Evolutionary conservation across 306 rosid genomes (phyloP), one percentile per base, ranked within the genome.

Genomic region (Begonia loranthoides): DNA sequence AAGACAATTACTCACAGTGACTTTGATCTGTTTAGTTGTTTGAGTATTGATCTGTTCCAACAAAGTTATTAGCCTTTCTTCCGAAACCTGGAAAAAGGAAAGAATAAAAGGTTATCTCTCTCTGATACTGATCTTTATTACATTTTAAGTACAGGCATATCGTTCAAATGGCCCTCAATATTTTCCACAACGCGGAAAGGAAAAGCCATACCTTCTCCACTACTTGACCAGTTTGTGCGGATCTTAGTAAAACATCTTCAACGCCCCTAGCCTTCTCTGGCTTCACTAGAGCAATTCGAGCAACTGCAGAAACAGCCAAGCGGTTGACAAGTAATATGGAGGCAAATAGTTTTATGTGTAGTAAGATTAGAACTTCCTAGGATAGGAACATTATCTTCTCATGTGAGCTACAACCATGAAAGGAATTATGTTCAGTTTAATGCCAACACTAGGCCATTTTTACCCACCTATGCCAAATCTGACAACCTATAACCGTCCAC

Each of bases 211-310:
- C 99, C 93, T 92, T 92, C 54, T 80, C 96, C 54, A 70, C 58
- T 60, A 92, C 80, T 68, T 92, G 96, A 62, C 99, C 99, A 86
- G 66, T 75, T 72, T 83, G 99, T 60, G 96, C 93, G 61, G 94
- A 82, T 76, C 94, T 86, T 61, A 92, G 61, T 61, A 92, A 50
- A 58, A 92, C 88, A 87, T 92, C 99, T 75, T 92, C 99, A 33
- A 92, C 99, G 28, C 96, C 82, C 74, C 92, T 83, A 45, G 99
- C 94, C 69, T 82, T 92, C 76, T 86, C 99, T 24, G 99, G 96
- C 67, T 92, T 92, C 78, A 92, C 99, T 79, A 92, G 71, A 71
- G 99, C 99, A 64, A 92, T 92, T 52, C 99, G 86, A 67, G 99
- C 72, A 71, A 80, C 70, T 77, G 65, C 56, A 65, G 17, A 49